Evolutionary conservation across 495 filamentous ascomycete genomes (phyloP).

Genomic region (Hypoxylon fragiforme): DNA sequence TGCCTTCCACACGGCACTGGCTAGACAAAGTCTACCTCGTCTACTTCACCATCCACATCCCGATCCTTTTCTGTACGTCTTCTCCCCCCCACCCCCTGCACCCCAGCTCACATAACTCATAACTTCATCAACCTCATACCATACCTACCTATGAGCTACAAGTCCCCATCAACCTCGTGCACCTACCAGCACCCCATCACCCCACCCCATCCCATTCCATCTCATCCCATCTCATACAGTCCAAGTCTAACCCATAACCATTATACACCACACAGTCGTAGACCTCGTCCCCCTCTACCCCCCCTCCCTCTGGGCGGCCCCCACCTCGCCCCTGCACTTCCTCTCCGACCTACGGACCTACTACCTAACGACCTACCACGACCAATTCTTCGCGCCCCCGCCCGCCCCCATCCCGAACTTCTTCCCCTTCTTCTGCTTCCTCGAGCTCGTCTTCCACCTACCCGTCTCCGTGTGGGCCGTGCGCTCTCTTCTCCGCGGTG

Average conservation of each 20-base stretch:
- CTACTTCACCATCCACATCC: constrained; percentile 70
- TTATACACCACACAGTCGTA: constrained; percentile 52
- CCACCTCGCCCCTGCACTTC: constrained; percentile 46
- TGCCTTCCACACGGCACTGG: constrained; percentile 41
- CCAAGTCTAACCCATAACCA: no score
- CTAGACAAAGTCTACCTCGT: constrained; percentile 63
- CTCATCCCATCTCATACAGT: no score
- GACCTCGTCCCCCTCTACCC: constrained; percentile 71
- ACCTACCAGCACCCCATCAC: no score
- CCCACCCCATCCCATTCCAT: no score
- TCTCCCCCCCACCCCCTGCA: no score
- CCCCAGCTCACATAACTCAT: no score
- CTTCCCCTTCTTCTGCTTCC: constrained; percentile 68
- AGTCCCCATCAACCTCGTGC: no score
- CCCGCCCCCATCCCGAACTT: constrained; percentile 58
- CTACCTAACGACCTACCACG: constrained; percentile 71
- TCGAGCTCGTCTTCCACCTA: constrained; percentile 70
- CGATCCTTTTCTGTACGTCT: constrained; percentile 67
- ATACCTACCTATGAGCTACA: no score
- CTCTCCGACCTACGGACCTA: constrained; percentile 56
- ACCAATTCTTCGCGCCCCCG: constrained; percentile 71
- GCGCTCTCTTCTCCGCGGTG: constrained; percentile 31
- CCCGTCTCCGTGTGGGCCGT: constrained; percentile 67
- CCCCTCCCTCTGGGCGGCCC: constrained; percentile 49
- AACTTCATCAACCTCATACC: no score